A percentile compares a stretch with the other conserved stretches of the same genome.
Conservation (phyloP, 345 rosid genomes). For the Eucalyptus paniculata region DNA sequence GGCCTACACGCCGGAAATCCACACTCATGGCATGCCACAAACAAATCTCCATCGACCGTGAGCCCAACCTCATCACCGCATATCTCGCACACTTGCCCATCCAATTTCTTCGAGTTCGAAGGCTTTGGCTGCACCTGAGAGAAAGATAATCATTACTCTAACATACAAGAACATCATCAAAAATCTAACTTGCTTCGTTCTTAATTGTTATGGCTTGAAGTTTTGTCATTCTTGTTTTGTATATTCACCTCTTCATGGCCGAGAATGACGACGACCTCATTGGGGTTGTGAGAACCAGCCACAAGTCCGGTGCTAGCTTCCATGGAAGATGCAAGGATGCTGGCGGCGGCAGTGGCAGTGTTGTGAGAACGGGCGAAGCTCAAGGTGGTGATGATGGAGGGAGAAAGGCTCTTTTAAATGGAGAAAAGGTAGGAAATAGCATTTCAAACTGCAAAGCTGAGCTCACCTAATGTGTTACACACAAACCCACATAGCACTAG, state of each 20-base stretch:
- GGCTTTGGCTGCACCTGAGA: slow-evolving; percentile 55
- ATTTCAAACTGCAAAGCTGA: not conserved
- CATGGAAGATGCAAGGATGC: slow-evolving; percentile 20
- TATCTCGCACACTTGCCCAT: slow-evolving; percentile 89
- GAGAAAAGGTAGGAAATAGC: not conserved
- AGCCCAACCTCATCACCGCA: slow-evolving; percentile 78
- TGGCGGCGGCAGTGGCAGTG: not conserved
- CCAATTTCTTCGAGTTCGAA: slow-evolving; percentile 47
- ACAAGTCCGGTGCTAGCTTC: slow-evolving; percentile 97
- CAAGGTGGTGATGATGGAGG: not conserved
- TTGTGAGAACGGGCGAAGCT: not conserved
- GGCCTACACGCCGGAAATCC: slow-evolving; percentile 96
- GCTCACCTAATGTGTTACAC: slow-evolving; percentile 29
- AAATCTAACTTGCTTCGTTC: not conserved
- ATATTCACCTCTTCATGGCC: slow-evolving; percentile 71
- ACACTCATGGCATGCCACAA: slow-evolving; percentile 98
- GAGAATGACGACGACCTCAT: slow-evolving; percentile 90
- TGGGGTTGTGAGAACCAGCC: slow-evolving; percentile 94
- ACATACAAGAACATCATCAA: not conserved
- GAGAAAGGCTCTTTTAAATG: not conserved
- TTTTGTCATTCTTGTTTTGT: not conserved
- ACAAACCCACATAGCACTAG: not conserved
- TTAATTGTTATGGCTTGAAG: not conserved
- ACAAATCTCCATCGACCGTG: slow-evolving; percentile 70
- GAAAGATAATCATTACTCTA: not conserved